Conservation (phyloP, 495 filamentous ascomycete genomes). For the Penicillium macrosclerotiorum region DNA sequence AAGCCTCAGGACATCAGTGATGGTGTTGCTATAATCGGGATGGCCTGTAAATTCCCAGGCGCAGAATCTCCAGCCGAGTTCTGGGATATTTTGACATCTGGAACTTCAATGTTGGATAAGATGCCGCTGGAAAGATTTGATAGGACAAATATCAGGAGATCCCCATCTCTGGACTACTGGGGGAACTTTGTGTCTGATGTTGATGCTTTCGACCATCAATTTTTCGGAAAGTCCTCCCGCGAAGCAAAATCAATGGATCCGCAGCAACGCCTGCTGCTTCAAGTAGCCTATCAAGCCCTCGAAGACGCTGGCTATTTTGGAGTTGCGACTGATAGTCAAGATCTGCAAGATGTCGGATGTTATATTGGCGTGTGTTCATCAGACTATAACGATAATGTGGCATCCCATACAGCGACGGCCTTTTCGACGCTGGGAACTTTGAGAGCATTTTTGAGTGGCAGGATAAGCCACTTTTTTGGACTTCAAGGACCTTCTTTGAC, state of each 20-base stretch:
- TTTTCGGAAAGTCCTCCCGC: constrained; percentile 49
- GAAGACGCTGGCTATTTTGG: constrained; percentile 45
- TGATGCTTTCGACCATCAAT: constrained; percentile 51
- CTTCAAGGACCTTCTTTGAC: constrained; percentile 48
- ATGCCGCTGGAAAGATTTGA: too few relatives aligned
- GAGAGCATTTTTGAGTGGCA: constrained; percentile 35
- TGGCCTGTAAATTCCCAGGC: too few relatives aligned
- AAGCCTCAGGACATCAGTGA: too few relatives aligned
- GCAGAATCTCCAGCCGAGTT: too few relatives aligned
- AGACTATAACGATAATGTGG: constrained; percentile 43
- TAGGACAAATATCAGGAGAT: too few relatives aligned
- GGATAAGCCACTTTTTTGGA: constrained; percentile 43
- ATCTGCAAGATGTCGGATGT: constrained; percentile 13
- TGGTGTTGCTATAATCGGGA: too few relatives aligned
- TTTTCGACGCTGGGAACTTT: constrained; percentile 39
- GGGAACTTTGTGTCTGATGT: constrained; percentile 46
- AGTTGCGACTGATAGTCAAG: not conserved
- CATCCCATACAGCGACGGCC: constrained; percentile 31
- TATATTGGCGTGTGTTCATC: constrained; percentile 31
- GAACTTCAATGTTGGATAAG: too few relatives aligned
- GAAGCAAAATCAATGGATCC: constrained; percentile 53
- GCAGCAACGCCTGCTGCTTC: constrained; percentile 49
- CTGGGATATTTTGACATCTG: too few relatives aligned
- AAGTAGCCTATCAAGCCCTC: constrained; percentile 49
- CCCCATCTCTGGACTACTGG: too few relatives aligned